Conservation (phyloP, 1,284 basidiomycete species). For the Wallemia hederae region DNA sequence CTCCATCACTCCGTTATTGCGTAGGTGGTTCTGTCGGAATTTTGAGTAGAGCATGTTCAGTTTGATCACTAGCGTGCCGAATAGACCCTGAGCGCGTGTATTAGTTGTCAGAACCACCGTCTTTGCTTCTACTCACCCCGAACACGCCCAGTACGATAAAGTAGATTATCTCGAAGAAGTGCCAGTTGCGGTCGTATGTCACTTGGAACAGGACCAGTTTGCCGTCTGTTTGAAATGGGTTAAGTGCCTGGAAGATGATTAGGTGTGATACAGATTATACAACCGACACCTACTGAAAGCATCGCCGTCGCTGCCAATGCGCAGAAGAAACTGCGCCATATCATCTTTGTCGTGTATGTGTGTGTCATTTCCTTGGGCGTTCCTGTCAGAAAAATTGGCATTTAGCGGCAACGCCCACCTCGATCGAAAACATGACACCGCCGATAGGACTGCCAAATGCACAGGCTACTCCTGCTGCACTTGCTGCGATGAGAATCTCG, state of each 20-base stretch:
- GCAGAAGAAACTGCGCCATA: conserved; percentile 95
- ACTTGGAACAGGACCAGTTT: conserved; percentile 96
- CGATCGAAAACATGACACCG: conserved; percentile 63
- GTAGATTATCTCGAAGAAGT: conserved; percentile 93
- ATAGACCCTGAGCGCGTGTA: conserved; percentile 38
- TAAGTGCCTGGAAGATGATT: conserved; percentile 43
- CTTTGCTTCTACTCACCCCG: conserved; percentile 30
- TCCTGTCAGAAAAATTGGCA: background rate
- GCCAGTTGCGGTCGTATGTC: conserved; percentile 92
- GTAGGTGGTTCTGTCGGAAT: conserved; percentile 69
- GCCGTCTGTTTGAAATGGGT: conserved; percentile 72
- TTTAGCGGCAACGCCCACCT: conserved; percentile 15
- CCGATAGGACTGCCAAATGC: conserved; percentile 95
- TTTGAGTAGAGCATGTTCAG: conserved; percentile 85
- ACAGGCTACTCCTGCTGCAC: conserved; percentile 87
- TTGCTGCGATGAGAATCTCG: conserved; percentile 78
- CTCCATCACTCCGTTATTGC: conserved; percentile 56
- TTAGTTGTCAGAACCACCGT: too few species aligned
- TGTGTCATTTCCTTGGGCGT: conserved; percentile 81
- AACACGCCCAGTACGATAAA: conserved; percentile 85
- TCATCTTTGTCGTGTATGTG: conserved; percentile 81
- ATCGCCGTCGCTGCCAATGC: conserved; percentile 89
- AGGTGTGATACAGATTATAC: background rate
- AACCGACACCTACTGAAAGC: conserved; percentile 35
- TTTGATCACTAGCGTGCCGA: conserved; percentile 88